Conservation (phyloP, 2,329 filamentous ascomycete species). For the Alternaria solani region DNA sequence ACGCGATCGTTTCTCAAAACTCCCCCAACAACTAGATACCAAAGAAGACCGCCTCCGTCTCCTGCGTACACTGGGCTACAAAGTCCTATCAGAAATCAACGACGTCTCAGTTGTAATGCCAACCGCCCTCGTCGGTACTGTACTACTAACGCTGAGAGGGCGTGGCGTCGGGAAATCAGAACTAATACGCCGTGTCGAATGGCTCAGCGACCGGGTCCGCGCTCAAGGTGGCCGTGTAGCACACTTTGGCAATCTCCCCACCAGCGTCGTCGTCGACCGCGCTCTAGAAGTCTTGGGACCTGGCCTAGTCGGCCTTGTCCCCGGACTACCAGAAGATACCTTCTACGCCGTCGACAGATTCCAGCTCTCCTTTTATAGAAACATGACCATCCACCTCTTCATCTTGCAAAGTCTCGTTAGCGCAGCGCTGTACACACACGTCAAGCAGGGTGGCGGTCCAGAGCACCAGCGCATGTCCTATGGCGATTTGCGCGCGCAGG, state of each 20-base stretch:
- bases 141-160: constrained; percentile 87
- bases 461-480: constrained; percentile 81
- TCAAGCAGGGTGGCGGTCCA: constrained; percentile 90
- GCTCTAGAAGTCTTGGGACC: constrained; percentile 91
- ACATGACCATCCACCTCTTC: constrained; percentile 99
- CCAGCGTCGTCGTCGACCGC: constrained; percentile 83
- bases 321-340: constrained; percentile 85
- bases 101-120: constrained; percentile 97
- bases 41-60: constrained; percentile 70
- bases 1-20: constrained; percentile 62
- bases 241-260: constrained; percentile 84
- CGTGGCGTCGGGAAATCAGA: constrained; percentile 90
- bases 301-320: constrained; percentile 81
- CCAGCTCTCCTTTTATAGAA: constrained; percentile 96
- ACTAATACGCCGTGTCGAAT: constrained; percentile 84
- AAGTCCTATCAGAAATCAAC: constrained; percentile 93
- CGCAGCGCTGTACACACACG: constrained; percentile 85
- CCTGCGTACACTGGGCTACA: constrained; percentile 87
- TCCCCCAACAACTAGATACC: constrained; percentile 45
- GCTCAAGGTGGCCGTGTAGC: constrained; percentile 91
- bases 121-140: constrained; percentile 92
- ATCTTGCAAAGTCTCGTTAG: constrained; percentile 92
- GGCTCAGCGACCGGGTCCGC: constrained; percentile 82
- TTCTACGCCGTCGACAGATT: constrained; percentile 94
- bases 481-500: constrained; percentile 75